A percentile compares a stretch with the other conserved stretches of the same genome.
Conservation (phyloP, 2,329 filamentous ascomycete species). For the Raffaelea ambrosiae region DNA sequence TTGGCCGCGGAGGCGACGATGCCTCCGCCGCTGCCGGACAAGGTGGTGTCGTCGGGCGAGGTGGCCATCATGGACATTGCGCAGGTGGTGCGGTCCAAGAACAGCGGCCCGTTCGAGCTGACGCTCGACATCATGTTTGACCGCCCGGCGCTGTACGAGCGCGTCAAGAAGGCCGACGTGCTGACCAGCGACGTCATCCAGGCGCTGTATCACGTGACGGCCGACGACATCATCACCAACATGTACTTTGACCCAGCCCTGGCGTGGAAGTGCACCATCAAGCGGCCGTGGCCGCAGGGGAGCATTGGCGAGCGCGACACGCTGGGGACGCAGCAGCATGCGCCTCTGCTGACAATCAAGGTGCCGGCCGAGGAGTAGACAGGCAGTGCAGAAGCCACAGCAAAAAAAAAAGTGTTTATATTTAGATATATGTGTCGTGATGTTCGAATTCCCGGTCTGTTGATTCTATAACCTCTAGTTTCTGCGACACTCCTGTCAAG, state of each 20-base stretch:
- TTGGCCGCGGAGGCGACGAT: too few species aligned
- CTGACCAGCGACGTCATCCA: background rate
- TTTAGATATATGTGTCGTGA: too few species aligned
- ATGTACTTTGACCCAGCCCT: constrained; percentile 28
- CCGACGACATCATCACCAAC: constrained; percentile 18
- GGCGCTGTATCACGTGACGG: constrained; percentile 5
- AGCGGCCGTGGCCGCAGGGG: constrained; percentile 24
- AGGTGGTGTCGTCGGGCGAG: background rate
- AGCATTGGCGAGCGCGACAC: constrained; percentile 27
- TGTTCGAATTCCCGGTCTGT: too few species aligned
- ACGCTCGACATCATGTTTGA: constrained; percentile 4
- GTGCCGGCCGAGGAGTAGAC: constrained; percentile 12
- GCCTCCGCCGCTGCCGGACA: too few species aligned
- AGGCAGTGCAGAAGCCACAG: too few species aligned
- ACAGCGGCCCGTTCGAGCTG: constrained; percentile 41
- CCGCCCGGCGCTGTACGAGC: background rate
- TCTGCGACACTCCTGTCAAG: too few species aligned
- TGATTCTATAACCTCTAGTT: too few species aligned
- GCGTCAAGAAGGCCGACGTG: background rate
- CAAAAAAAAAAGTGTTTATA: too few species aligned
- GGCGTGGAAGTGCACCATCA: constrained; percentile 28
- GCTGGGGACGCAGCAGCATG: constrained; percentile 29
- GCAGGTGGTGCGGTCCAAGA: constrained; percentile 38
- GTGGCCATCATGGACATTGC: constrained; percentile 17
- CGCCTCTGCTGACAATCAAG: constrained; percentile 20